Percentiles rank a stretch among this genome's conserved stretches.
phyloP scores from a whole-genome alignment of 2,329 filamentous ascomycete genomes.

The Colletotrichum chlorophyti region DNA sequence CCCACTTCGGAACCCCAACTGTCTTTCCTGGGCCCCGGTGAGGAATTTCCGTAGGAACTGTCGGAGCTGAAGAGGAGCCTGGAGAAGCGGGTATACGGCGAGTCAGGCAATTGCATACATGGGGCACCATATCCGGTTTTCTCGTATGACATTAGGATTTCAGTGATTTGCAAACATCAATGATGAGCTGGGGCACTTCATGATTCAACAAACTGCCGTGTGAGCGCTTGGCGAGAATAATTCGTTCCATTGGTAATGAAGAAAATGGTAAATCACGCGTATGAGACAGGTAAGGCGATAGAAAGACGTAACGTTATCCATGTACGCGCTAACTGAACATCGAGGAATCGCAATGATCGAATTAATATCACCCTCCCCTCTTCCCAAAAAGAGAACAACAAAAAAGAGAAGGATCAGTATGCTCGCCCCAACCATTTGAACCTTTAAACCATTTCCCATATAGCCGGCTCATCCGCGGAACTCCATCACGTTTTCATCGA shows the following conservation, averaged over 20 bases:
- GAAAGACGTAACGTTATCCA: neutral
- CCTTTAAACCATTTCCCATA: neutral
- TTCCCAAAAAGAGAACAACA: neutral
- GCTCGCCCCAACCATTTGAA: neutral
- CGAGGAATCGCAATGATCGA: neutral
- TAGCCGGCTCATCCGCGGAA: constrained; percentile 1
- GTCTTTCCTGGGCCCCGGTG: neutral
- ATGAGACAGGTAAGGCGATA: too few species aligned
- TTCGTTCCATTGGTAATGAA: too few species aligned
- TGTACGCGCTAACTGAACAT: too few species aligned
- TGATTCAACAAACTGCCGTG: too few species aligned
- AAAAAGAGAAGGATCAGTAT: too few species aligned
- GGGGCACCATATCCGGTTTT: neutral
- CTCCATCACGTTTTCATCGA: constrained; percentile 1
- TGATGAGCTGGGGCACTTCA: neutral
- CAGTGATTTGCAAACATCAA: neutral
- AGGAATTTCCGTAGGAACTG: neutral
- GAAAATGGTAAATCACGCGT: too few species aligned
- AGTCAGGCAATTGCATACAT: constrained; percentile 6
- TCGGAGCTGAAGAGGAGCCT: neutral
- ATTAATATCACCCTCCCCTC: neutral
- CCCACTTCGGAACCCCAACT: neutral
- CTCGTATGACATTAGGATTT: constrained; percentile 6
- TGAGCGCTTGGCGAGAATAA: neutral
- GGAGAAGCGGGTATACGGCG: neutral